Conservation (phyloP, 208 protist species). For the Tritrichomonas musculus region DNA sequence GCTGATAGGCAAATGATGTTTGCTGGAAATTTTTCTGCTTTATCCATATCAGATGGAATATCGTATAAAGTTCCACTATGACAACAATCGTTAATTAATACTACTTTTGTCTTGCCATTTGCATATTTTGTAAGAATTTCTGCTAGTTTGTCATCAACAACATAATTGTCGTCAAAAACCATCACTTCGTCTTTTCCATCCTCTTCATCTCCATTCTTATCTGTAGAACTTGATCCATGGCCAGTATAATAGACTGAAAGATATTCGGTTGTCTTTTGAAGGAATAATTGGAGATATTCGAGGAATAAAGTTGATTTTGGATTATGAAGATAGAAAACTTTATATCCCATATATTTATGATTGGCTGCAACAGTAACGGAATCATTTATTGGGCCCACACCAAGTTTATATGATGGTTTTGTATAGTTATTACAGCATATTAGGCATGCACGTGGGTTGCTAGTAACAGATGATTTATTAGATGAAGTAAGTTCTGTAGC, state of each 20-base stretch:
- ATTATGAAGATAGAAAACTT: background rate
- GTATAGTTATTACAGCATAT: too few relatives aligned
- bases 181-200: background rate
- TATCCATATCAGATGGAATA: too few relatives aligned
- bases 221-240: background rate
- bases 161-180: background rate
- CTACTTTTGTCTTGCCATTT: background rate
- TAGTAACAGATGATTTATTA: too few relatives aligned
- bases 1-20: too few relatives aligned
- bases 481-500: too few relatives aligned
- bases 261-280: background rate
- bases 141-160: background rate
- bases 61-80: background rate
- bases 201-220: background rate
- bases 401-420: too few relatives aligned
- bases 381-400: too few relatives aligned
- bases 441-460: too few relatives aligned
- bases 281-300: background rate
- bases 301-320: background rate
- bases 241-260: background rate
- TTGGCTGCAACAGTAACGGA: background rate
- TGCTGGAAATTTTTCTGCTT: too few relatives aligned
- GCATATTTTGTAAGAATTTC: background rate
- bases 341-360: background rate
- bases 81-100: background rate